Percentiles rank a stretch among this genome's conserved stretches.
Conservation (phyloP, 768 basidiomycete genomes). For the Clitopilus passeckerianus region DNA sequence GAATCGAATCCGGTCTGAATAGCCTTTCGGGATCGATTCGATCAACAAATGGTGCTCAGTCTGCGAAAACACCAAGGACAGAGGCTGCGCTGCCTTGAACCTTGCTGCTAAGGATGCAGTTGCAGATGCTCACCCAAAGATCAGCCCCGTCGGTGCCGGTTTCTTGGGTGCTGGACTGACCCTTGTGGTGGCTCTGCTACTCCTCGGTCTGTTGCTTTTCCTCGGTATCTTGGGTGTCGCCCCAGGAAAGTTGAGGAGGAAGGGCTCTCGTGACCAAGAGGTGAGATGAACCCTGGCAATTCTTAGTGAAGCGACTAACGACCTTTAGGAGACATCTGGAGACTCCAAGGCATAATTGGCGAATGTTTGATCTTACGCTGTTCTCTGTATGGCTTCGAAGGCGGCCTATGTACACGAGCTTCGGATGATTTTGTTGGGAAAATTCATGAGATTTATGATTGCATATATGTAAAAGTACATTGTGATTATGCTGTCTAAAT, state of each 20-base stretch:
- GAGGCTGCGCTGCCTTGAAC: conserved; percentile 50
- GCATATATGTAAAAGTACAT: background rate
- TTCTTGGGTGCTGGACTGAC: conserved; percentile 61
- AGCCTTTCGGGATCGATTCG: conserved; percentile 48
- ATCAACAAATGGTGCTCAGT: conserved; percentile 53
- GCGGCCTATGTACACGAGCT: no score
- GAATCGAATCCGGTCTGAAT: background rate
- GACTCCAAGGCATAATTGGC: background rate
- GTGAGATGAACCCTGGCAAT: background rate
- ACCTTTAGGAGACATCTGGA: no score
- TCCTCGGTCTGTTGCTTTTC: conserved; percentile 33
- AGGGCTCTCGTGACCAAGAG: conserved; percentile 2
- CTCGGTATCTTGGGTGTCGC: conserved; percentile 32
- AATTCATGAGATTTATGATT: background rate
- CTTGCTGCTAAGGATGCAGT: conserved; percentile 25
- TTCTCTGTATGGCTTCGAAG: no score
- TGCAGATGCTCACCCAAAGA: conserved; percentile 23
- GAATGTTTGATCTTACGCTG: no score
- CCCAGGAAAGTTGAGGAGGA: conserved; percentile 5
- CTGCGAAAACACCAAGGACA: conserved; percentile 51
- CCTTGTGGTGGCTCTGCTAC: conserved; percentile 32
- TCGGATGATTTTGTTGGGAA: no score
- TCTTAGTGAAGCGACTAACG: background rate
- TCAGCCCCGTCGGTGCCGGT: conserved; percentile 59
- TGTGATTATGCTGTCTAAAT: background rate